Base-by-base conservation (phyloP, 177 flowering plant species). In the Tripterygium wilfordii region DNA sequence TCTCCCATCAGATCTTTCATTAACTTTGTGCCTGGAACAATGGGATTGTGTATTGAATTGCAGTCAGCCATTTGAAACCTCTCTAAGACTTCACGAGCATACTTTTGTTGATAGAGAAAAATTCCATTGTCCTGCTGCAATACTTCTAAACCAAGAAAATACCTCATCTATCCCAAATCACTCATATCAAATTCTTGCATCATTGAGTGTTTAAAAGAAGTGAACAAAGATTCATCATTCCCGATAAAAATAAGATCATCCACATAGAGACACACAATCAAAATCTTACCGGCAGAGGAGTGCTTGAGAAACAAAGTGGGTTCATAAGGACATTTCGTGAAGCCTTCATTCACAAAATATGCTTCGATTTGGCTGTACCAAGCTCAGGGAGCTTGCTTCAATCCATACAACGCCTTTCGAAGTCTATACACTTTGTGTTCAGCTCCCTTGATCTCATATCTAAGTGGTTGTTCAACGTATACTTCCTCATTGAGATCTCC, bases 281-380 rank as follows among this genome's bases (percentile, higher is more conserved):
- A 3, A 2, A 35, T 2, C 12, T 16, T 42, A 35, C 6, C 12
- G 1, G 3, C 29, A n/a, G n/a, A 2, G 6, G 3, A 8, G 20
- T 8, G 10, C n/a, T 33, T 13, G 10, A n/a, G 17, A 33, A 32
- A 48, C 7, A 48, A 15, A 17, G 40, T 31, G 2, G 33, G 20
- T 13, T 49, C 53, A 49, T 17, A 17, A 14, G 15, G 36, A 16
- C 53, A 17, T 49, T 33, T 49, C 4, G 4, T 14, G 23, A 49
- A 49, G 19, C 53, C n/a, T 17, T 22, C 14, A 10, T 25, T 32
- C 19, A 30, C 2, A 10, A 33, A 49, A 12, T 21, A 22, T 13
- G n/a, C 42, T 22, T 33, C 53, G 2, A 49, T 8, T 10, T 12
- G 10, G 19, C 23, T 49, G 26, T 49, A 30, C 53, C 53, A 49